Evolutionary conservation across 176 grass and related monocot species (phyloP), one percentile per base, ranked within the genome.

Genomic region (Microstegium vimineum): DNA sequence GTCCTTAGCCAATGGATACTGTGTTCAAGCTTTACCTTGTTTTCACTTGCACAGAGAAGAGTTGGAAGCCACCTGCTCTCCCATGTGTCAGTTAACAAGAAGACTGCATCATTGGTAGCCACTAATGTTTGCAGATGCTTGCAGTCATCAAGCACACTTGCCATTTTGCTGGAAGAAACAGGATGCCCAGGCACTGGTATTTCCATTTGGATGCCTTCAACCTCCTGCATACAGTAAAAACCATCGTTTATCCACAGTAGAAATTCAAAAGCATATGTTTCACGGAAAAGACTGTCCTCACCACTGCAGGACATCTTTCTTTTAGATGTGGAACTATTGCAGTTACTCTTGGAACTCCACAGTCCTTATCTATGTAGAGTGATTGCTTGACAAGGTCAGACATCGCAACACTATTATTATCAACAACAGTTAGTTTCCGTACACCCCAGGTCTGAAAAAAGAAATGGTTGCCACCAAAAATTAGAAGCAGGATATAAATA

Each of bases 51-150:
- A 81, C 92, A 98, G 46, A 98, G 16, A 67, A 98, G 90, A 79
- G 92, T 90, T 38, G 95, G 95, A 80, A 98, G 82, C 95, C 95
- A 98, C 75, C 83, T 91, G 67, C 95, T 91, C 86, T 98, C 95
- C 90, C 84, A 81, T 22, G 90, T 94, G 66, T 94, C 92, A 57
- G 90, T 94, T 81, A 98, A 88, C 82, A 98, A 91, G 75, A 98
- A 98, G 46, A 90, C 81, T 26, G 76, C 90, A 51, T 98, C 89
- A 90, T 88, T 94, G 5, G 90, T 79, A 82, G 87, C 86, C 46
- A 98, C 90, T 81, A 98, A 91, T 74, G 83, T 33, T 79, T 84
- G 76, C 47, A 98, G 90, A 61, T 10, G 86, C 51, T 89, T 85
- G 71, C 88, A 94, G 43, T 90, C 90, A 75, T 98, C 92, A 90